Base-by-base conservation (phyloP, 768 basidiomycete genomes). In the Boletus vermiculosoides region DNA sequence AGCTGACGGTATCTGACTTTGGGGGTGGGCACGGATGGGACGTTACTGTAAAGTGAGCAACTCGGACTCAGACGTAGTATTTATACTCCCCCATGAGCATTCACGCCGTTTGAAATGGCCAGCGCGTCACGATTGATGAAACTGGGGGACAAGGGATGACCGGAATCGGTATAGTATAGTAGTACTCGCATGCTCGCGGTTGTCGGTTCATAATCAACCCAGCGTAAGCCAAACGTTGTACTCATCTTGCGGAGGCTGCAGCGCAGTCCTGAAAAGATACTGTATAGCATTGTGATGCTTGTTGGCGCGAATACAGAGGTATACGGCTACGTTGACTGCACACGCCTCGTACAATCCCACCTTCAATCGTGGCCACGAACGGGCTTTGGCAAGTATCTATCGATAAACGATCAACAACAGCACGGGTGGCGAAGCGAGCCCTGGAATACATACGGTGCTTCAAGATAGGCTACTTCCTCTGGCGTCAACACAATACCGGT, bases 1-100 rank as follows among this genome's bases (percentile, higher is more conserved):
- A 75, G 61, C 25, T 59, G 61, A 41, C 63, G 65, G 51, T 71
- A 74, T 45, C 66, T 52, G n/a, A 73, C 71, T n/a, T 48, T 54
- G 13, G 56, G 56, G 2, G 46, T 48, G 31, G 67, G 49, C 57
- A 56, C 56, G n/a, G 41, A 48, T 36, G 8, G 18, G 20, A n/a
- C n/a, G n/a, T n/a, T n/a, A n/a, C n/a, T n/a, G 16, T 8, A 31
- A 28, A 25, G 5, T 23, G 41, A 33, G 8, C 6, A 7, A 16
- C 9, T 16, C 22, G 9, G 4, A 20, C 23, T 13, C 30, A 1
- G 36, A 9, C 16, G 7, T 4, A 28, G 13, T 33, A 48, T 28
- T 45, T 45, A 45, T 45, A 9, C 5, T 10, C 9, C 20, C 16
- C 20, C 20, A n/a, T n/a, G n/a, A 15, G 12, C 3, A 13, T 41